Base-by-base conservation (phyloP, 805 yeast genomes). In the Clavispora asparagi region DNA sequence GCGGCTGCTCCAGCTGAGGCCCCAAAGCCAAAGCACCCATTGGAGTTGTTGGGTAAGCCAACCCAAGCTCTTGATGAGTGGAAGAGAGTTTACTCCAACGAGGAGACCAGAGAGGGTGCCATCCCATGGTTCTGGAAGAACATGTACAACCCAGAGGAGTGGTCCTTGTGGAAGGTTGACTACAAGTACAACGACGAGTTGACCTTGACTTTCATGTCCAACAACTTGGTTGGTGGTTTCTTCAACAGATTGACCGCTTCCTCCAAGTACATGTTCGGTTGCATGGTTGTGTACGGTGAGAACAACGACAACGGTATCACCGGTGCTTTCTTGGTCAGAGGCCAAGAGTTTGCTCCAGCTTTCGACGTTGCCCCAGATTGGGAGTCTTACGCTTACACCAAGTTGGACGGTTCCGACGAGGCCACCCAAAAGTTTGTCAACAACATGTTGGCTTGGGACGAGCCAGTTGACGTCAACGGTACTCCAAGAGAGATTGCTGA, bases 331-430 rank as follows among this genome's bases (percentile, higher is more conserved):
- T 73, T 94, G 65, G 84, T 92, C 65, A 90, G 98, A 78, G 99
- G 99, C 63, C 88, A 92, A 74, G 96, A 92, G 52, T 74, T 61
- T 66, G 79, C 60, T 47, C 96, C 97, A 70, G 99, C 97, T 54
- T 89, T 92, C 65, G 87, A 92, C 56, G 98, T 94, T 70, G 99
- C 98, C 65, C 97, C 99, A 71, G 99, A 94, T 76, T 90, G 96
- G 95, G 98, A 92, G 77, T 88, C 97, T 42, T 92, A 88, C 77
- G 65, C 68, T 49, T 89, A 80, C 86, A 74, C 81, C 66, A 83
- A 87, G 77, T 78, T 92, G 64, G 97, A 92, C 67, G 79, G 85
- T 51, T 61, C 89, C 61, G 80, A 81, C 58, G 81, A 79, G 58
- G 94, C 81, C 66, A 87, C 79, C 78, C 84, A 78, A 73, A 87